A percentile compares a stretch with the other conserved stretches of the same genome.
phyloP scores from a whole-genome alignment of 139 green algal genomes.

The Ettlia oleoabundans region DNA sequence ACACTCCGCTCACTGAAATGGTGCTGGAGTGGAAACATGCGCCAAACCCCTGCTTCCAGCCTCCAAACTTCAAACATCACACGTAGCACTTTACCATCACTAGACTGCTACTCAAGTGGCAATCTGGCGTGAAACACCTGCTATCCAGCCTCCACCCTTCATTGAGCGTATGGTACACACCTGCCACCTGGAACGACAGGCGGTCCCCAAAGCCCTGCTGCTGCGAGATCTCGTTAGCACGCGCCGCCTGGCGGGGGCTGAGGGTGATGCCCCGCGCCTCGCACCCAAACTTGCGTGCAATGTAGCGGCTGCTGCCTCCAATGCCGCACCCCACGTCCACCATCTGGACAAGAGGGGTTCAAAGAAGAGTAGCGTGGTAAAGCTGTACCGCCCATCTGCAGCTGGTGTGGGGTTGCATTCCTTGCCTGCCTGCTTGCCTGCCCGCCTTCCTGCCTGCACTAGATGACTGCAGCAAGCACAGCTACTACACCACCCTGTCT shows the following conservation, averaged over 20 bases:
- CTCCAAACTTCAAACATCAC: no score
- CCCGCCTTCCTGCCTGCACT: no score
- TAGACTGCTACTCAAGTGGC: no score
- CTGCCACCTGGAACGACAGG: constrained; percentile 68
- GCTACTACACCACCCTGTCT: no score
- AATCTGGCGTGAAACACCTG: no score
- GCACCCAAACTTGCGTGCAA: constrained; percentile 79
- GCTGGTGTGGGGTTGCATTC: not conserved
- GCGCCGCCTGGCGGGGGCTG: constrained; percentile 77
- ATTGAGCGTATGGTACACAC: not conserved
- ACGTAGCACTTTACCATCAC: no score
- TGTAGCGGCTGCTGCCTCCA: constrained; percentile 89
- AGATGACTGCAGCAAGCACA: no score
- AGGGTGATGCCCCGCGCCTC: constrained; percentile 88
- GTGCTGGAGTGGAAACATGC: no score
- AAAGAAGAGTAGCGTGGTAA: no score
- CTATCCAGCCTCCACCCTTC: not conserved
- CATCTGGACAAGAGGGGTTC: constrained; percentile 53
- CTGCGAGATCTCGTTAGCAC: constrained; percentile 79
- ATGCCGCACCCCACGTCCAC: constrained; percentile 98
- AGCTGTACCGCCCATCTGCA: not conserved
- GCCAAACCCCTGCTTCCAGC: no score
- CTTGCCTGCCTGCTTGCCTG: not conserved
- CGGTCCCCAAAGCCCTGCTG: constrained; percentile 65
- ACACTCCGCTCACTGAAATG: not conserved